phyloP scores from a whole-genome alignment of 2,329 filamentous ascomycete genomes.

The Fulvia fulva region DNA sequence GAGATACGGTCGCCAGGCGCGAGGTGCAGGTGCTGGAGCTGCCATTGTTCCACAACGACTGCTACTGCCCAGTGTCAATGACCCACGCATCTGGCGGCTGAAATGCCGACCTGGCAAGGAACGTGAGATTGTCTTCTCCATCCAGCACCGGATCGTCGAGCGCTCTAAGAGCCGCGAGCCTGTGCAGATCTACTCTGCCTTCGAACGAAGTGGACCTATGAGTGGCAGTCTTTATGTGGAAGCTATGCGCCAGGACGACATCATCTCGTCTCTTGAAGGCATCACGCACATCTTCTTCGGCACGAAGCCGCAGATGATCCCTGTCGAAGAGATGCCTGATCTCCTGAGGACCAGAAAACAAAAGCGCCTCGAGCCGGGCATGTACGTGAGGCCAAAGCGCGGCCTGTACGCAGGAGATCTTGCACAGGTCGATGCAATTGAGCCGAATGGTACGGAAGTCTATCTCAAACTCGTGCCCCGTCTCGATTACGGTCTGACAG shows the following conservation, averaged over 20 bases:
- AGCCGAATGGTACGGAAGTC: conserved; percentile 86
- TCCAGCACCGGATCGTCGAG: conserved; percentile 87
- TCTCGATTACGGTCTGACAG: conserved; percentile 84
- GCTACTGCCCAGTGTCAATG: conserved; percentile 86
- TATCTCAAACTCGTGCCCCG: conserved; percentile 83
- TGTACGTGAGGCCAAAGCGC: conserved; percentile 76
- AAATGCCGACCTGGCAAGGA: conserved; percentile 95
- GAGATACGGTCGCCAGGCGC: conserved; percentile 73
- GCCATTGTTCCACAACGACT: conserved; percentile 79
- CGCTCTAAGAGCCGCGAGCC: conserved; percentile 72
- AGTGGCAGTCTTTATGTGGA: conserved; percentile 95
- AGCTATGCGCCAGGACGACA: conserved; percentile 80
- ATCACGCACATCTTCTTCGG: conserved; percentile 88
- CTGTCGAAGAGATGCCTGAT: conserved; percentile 97
- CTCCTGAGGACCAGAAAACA: conserved; percentile 87
- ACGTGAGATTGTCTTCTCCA: conserved; percentile 78
- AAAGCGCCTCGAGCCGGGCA: conserved; percentile 76
- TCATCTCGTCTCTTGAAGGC: conserved; percentile 75
- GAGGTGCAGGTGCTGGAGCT: conserved; percentile 64
- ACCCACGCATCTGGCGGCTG: conserved; percentile 93
- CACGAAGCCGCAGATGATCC: conserved; percentile 79
- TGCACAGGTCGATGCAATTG: conserved; percentile 86
- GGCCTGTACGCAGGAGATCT: conserved; percentile 83
- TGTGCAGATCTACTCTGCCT: conserved; percentile 80
- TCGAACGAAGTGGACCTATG: conserved; percentile 76